Evolutionary conservation across 306 rosid species (phyloP).

Genomic region (Quercus bicolor): DNA sequence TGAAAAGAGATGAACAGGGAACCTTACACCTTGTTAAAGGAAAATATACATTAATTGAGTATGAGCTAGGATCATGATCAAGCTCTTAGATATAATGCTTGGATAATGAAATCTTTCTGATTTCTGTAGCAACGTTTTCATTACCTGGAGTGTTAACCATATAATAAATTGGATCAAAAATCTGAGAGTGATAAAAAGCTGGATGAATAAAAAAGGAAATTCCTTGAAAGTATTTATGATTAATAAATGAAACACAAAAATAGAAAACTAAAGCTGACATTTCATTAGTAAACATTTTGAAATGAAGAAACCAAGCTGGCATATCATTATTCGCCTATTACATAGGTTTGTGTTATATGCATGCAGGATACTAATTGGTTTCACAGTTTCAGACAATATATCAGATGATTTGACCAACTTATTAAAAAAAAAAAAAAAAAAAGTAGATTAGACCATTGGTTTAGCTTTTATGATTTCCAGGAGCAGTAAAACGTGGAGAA

Average conservation of each 20-base stretch:
- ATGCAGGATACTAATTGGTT: neutral
- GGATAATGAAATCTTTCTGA: neutral
- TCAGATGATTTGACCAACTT: neutral
- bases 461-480: neutral
- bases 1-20: neutral
- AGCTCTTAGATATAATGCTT: neutral
- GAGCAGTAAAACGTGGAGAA: neutral
- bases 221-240: neutral
- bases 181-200: neutral
- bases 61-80: neutral
- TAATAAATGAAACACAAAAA: neutral
- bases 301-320: too few species aligned
- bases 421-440: too few species aligned
- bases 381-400: neutral
- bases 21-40: too few species aligned
- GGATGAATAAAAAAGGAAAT: neutral
- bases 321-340: too few species aligned
- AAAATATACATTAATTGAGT: neutral
- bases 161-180: neutral
- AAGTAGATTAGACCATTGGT: neutral
- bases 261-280: neutral
- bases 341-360: too few species aligned
- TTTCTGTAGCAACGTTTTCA: neutral
- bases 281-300: too few species aligned
- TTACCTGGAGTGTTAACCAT: neutral